Evolutionary conservation across 768 basidiomycete species (phyloP).

Genomic region (Xerocomus spinulosus): DNA sequence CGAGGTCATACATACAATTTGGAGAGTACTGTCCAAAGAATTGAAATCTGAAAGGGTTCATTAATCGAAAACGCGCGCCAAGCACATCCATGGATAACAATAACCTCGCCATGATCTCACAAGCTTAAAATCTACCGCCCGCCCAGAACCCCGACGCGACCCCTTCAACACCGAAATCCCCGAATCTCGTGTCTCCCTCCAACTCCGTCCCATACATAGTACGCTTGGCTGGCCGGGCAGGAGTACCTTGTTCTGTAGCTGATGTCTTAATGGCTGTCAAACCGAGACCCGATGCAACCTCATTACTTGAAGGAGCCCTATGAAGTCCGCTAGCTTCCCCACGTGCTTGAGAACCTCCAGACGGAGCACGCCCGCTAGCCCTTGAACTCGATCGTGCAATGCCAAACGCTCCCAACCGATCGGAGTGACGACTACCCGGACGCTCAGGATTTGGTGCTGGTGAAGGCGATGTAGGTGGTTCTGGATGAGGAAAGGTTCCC

Average conservation of each 20-base stretch:
- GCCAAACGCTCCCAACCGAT: conserved; percentile 27
- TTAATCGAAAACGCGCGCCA: conserved; percentile 7
- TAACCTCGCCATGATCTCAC: neutral
- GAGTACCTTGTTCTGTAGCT: conserved; percentile 37
- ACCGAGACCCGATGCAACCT: conserved; percentile 43
- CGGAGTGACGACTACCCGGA: conserved; percentile 32
- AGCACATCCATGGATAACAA: conserved; percentile 6
- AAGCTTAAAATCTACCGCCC: conserved; percentile 39
- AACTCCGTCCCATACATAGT: conserved; percentile 86
- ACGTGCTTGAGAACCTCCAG: conserved; percentile 25
- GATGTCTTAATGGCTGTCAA: conserved; percentile 36
- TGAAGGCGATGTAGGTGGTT: conserved; percentile 33
- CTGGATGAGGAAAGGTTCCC: conserved; percentile 34
- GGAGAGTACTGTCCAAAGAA: neutral
- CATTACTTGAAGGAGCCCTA: conserved; percentile 40
- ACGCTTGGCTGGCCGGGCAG: conserved; percentile 48
- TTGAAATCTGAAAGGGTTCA: neutral
- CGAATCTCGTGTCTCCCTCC: conserved; percentile 78
- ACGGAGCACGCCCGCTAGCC: conserved; percentile 26
- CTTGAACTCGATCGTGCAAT: conserved; percentile 37
- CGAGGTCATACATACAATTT: conserved; percentile 15
- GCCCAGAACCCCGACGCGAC: conserved; percentile 72
- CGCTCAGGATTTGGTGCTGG: conserved; percentile 31
- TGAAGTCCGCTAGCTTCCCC: conserved; percentile 28
- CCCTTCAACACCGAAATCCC: conserved; percentile 77